These are phyloP conservation scores for Spinacia oleracea DNA, from an alignment of 179 eudicot species.

Conservation along the genomic window DNA sequence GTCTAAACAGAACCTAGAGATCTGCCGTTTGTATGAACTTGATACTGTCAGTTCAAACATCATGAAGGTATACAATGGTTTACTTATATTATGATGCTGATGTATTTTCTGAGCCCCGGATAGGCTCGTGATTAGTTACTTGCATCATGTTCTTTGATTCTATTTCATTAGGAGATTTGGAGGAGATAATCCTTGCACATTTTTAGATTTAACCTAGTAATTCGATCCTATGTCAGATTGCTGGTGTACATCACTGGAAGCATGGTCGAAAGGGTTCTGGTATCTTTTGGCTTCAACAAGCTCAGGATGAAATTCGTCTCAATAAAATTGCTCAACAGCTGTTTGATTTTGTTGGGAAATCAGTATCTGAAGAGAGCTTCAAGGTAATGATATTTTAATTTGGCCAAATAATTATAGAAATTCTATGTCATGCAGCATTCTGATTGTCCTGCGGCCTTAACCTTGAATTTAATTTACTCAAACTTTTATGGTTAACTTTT, in stretches of 20 bases:
- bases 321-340: conserved; percentile 81
- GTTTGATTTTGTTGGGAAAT: conserved; percentile 92
- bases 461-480: not conserved
- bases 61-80: conserved; percentile 68
- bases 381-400: conserved; percentile 49
- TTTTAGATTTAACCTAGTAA: not conserved
- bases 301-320: conserved; percentile 82
- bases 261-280: conserved; percentile 96
- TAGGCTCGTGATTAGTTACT: not conserved
- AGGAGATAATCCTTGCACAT: not conserved
- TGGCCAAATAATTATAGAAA: not conserved
- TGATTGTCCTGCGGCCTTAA: conserved; percentile 9
- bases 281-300: conserved; percentile 97
- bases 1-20: conserved; percentile 73
- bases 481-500: not conserved
- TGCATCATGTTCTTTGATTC: not conserved
- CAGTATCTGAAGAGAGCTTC: conserved; percentile 80
- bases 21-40: conserved; percentile 88
- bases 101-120: not conserved
- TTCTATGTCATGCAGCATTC: not conserved
- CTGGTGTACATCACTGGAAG: conserved; percentile 94
- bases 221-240: conserved; percentile 51
- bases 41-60: conserved; percentile 59
- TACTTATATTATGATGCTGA: not conserved
- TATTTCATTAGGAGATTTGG: not conserved